A percentile compares a stretch with the other conserved stretches of the same genome.
These are phyloP conservation scores for Asterochloris erici DNA, from an alignment of 139 green algal species.

Conservation along the genomic window DNA sequence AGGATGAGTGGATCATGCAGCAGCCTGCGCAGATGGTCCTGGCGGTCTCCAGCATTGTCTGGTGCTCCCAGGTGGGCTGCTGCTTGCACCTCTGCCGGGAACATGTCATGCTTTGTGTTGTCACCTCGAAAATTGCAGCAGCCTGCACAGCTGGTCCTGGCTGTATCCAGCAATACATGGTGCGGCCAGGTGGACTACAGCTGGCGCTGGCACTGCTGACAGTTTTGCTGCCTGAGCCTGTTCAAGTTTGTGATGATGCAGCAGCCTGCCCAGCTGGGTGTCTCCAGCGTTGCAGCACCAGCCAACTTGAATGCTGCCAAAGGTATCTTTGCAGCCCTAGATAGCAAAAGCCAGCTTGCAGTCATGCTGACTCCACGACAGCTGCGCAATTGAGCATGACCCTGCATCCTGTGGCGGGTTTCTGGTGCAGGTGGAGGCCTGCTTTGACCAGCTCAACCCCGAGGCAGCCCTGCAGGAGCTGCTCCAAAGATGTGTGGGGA, in stretches of 20 bases:
- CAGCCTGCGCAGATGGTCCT: constrained; percentile 76
- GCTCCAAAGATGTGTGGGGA: constrained; percentile 1
- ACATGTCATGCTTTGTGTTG: too few relatives aligned
- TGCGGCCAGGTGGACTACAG: constrained; percentile 16
- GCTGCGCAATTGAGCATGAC: too few relatives aligned
- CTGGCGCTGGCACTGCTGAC: not conserved
- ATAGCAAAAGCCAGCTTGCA: not conserved
- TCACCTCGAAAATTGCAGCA: constrained; percentile 29
- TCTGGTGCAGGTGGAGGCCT: constrained; percentile 11
- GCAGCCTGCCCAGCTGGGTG: too few relatives aligned
- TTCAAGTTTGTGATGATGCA: too few relatives aligned
- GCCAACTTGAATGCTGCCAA: too few relatives aligned
- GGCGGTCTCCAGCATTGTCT: constrained; percentile 41
- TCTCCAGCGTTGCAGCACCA: too few relatives aligned
- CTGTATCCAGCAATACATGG: constrained; percentile 43
- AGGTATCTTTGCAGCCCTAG: not conserved
- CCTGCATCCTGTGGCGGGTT: not conserved
- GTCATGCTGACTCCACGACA: too few relatives aligned
- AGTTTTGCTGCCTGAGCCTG: too few relatives aligned
- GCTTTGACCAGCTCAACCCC: not conserved
- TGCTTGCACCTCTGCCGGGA: not conserved
- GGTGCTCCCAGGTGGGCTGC: constrained; percentile 25
- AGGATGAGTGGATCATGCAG: constrained; percentile 68
- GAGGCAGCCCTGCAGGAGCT: not conserved
- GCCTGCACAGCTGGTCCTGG: constrained; percentile 69